Evolutionary conservation across 2,329 filamentous ascomycete genomes (phyloP).

Genomic region (Phaeoacremonium minimum): DNA sequence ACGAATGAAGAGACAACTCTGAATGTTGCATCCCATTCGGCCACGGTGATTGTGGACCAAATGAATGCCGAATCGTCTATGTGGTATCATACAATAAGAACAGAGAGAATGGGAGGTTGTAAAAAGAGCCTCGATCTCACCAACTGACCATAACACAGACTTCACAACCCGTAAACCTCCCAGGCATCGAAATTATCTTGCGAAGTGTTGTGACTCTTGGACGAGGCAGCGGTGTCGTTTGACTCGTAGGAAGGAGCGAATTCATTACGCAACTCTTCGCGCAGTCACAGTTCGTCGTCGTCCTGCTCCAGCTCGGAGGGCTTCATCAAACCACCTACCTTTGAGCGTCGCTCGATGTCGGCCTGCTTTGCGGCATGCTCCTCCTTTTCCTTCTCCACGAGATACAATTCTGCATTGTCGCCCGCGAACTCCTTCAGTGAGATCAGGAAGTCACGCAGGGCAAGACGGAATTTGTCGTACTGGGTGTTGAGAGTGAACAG

Average conservation of each 20-base stretch:
- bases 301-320: conserved; percentile 91
- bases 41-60: background rate
- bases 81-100: background rate
- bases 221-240: conserved; percentile 18
- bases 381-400: conserved; percentile 91
- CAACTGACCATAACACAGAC: too few relatives aligned
- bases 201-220: conserved; percentile 5
- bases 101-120: conserved; percentile 19
- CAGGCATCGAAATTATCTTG: conserved; percentile 22
- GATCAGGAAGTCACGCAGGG: conserved; percentile 94
- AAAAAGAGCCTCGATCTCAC: too few relatives aligned
- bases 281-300: conserved; percentile 85
- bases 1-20: background rate
- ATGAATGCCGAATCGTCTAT: background rate
- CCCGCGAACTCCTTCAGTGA: conserved; percentile 95
- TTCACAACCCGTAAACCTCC: conserved; percentile 30
- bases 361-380: conserved; percentile 79
- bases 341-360: conserved; percentile 87
- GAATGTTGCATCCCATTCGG: background rate
- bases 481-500: conserved; percentile 86
- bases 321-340: conserved; percentile 93
- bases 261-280: conserved; percentile 62
- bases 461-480: conserved; percentile 90
- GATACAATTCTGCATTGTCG: conserved; percentile 90
- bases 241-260: conserved; percentile 37